Percentiles rank a stretch among this genome's conserved stretches.
Evolutionary conservation across 169 alveolate species (phyloP).

Genomic region (Babesia caballi): DNA sequence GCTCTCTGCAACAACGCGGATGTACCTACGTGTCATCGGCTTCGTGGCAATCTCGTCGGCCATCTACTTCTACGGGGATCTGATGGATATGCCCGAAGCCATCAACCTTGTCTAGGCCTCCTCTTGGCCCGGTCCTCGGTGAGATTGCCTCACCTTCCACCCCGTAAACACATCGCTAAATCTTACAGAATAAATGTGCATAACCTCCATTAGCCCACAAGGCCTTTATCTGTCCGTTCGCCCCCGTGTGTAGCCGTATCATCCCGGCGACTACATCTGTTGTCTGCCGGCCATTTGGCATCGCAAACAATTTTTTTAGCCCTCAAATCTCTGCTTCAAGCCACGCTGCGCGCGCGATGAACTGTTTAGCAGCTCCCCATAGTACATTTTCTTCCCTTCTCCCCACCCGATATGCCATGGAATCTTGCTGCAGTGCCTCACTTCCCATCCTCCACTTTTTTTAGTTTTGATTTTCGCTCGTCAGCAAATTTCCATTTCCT

Average conservation of each 20-base stretch:
- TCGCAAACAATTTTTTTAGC: no score
- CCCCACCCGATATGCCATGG: constrained; percentile 30
- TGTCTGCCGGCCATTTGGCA: no score
- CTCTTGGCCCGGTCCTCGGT: background rate
- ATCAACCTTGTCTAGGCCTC: background rate
- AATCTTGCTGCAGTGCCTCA: background rate
- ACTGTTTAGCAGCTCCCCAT: background rate
- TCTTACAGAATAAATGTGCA: no score
- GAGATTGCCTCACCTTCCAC: no score
- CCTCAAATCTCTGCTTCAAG: no score
- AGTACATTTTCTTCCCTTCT: background rate
- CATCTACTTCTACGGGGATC: constrained; percentile 74
- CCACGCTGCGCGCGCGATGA: no score
- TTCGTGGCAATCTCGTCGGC: constrained; percentile 67
- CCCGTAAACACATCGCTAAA: no score
- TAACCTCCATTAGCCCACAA: no score
- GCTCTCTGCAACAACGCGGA: constrained; percentile 64
- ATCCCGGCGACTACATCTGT: no score
- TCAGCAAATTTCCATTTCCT: background rate
- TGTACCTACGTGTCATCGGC: constrained; percentile 67
- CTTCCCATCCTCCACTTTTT: background rate
- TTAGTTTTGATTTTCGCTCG: background rate
- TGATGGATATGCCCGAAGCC: constrained; percentile 77
- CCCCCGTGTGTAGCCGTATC: no score
- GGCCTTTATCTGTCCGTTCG: no score